Evolutionary conservation across 2,329 filamentous ascomycete species (phyloP), one percentile per base, ranked within the genome.

Genomic region (Ascochyta koolunga): DNA sequence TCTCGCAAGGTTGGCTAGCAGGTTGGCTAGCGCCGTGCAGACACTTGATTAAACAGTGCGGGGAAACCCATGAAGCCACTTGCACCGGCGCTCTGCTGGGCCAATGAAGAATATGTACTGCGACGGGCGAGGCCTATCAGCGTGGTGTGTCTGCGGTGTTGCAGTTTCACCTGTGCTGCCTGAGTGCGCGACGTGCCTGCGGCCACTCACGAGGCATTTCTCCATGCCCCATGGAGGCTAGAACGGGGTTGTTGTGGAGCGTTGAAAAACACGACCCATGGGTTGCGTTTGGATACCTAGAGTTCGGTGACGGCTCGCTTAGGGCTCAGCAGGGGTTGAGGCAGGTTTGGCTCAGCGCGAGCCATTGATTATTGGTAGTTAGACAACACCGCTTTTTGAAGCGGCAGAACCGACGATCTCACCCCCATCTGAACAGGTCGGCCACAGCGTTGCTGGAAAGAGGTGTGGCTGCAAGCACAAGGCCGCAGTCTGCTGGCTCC

Each of bases 11-110:
- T 54, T 60, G 42, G 49, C 56, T 65, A 70, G 66, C 53, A 59
- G 58, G 51, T 54, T 60, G 42, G 49, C 56, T 65, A 70, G 66
- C 53, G 59, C 56, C 54, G 56, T 61, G 54, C 45, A 41, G 45
- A 50, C 32, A 52, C 49, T 43, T 51, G 52, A n/a, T n/a, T n/a
- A n/a, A n/a, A 64, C 36, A 64, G 66, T 73, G 70, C 68, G 70
- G 69, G 70, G 70, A 72, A 63, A 60, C 41, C 53, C 50, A 54
- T 51, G 52, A 59, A 62, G 59, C 45, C 39, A 46, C 60, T 60
- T 52, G 47, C 55, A 56, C 43, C 50, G 47, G 50, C 51, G 51
- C 36, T 39, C 25, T 45, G 19, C 45, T 56, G 32, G 54, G 56
- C 61, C 64, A 64, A 65, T 64, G 27, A 56, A 37, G 38, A 5